phyloP scores from a whole-genome alignment of 2,329 filamentous ascomycete genomes.

The Botrytis paeoniae region DNA sequence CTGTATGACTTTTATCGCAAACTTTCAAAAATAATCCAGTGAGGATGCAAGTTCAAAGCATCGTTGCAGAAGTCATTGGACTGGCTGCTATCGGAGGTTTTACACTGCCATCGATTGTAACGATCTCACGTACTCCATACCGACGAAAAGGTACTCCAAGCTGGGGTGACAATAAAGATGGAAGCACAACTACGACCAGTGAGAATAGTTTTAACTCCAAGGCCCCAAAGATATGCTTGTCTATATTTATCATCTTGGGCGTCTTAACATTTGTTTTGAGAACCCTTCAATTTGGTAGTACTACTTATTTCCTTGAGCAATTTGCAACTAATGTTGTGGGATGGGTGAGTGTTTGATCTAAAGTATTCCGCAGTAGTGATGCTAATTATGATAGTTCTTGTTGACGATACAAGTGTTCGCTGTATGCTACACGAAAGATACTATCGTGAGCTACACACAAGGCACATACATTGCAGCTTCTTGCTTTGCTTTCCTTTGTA shows the following conservation, averaged over 20 bases:
- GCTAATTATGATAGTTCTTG: slow-evolving; percentile 11
- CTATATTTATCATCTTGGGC: not conserved
- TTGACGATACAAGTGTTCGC: slow-evolving; percentile 20
- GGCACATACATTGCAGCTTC: slow-evolving; percentile 15
- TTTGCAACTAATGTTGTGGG: not conserved
- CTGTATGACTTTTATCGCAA: not conserved
- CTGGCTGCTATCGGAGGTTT: slow-evolving; percentile 11
- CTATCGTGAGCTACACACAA: slow-evolving; percentile 15
- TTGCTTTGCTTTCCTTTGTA: slow-evolving; percentile 8
- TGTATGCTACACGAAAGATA: slow-evolving; percentile 20
- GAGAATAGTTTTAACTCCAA: slow-evolving; percentile 58
- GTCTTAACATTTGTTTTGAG: slow-evolving; percentile 51
- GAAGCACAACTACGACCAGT: slow-evolving; percentile 61
- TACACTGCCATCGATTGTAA: slow-evolving; percentile 14
- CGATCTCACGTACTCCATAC: slow-evolving; percentile 4
- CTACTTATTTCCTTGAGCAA: slow-evolving; percentile 1
- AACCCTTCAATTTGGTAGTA: slow-evolving; percentile 44
- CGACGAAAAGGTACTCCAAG: slow-evolving; percentile 1
- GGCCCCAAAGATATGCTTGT: slow-evolving; percentile 38
- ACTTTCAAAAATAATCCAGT: not conserved
- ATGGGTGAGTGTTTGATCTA: slow-evolving; percentile 14
- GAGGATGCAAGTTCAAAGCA: slow-evolving; percentile 7
- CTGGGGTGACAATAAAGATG: slow-evolving; percentile 65
- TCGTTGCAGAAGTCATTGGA: slow-evolving; percentile 18
- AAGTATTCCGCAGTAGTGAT: not conserved